A percentile compares a stretch with the other conserved stretches of the same genome.
These are phyloP conservation scores for Boletus tomentosulus DNA, from an alignment of 768 basidiomycete genomes.

Conservation along the genomic window DNA sequence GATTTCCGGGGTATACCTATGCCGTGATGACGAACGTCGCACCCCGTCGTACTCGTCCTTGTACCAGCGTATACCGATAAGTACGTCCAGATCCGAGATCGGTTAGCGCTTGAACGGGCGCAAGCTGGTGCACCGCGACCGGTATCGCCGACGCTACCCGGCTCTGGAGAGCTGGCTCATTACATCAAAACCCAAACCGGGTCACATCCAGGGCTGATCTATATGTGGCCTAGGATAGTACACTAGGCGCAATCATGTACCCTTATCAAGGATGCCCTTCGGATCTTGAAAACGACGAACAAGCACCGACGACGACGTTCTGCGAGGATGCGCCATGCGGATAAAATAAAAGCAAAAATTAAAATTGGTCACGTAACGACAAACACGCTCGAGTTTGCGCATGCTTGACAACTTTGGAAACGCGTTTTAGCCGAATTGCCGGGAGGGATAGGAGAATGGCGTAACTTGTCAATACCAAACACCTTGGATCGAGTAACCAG, in stretches of 20 bases:
- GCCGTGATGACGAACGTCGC: neutral
- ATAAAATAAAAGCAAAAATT: neutral
- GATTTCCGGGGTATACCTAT: neutral
- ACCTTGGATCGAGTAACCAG: neutral
- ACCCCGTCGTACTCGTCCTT: neutral
- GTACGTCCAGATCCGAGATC: neutral
- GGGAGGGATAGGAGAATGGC: constrained; percentile 1
- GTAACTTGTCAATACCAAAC: neutral
- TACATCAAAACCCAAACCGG: neutral
- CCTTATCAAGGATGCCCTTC: neutral
- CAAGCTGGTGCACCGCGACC: neutral
- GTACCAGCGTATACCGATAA: neutral
- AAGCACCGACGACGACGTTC: neutral
- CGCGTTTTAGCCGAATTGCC: constrained; percentile 8
- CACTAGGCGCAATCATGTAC: neutral
- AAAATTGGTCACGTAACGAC: neutral
- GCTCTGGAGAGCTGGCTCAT: neutral
- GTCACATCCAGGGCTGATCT: neutral
- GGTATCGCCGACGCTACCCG: neutral
- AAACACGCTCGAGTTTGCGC: neutral
- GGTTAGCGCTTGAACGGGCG: neutral
- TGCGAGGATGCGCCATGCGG: neutral
- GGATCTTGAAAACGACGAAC: neutral
- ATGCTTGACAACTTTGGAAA: constrained; percentile 4
- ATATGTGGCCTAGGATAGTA: neutral